These are phyloP conservation scores for Isatis tinctoria DNA, from an alignment of 345 rosid species.

Conservation along the genomic window DNA sequence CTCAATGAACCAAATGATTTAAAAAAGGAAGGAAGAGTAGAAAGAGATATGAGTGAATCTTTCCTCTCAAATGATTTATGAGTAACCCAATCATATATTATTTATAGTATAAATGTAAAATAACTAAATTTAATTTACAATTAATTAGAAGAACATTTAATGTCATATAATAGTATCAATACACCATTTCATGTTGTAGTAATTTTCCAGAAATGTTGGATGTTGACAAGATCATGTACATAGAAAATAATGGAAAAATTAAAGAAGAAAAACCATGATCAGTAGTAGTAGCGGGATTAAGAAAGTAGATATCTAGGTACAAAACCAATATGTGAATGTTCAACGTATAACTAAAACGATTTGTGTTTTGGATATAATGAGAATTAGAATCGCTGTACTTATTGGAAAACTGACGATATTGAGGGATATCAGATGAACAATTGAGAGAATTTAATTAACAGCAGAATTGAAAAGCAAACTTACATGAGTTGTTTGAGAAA, in stretches of 20 bases:
- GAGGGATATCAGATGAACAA: background rate
- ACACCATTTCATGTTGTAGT: background rate
- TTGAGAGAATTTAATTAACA: background rate
- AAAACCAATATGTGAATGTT: background rate
- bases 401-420: background rate
- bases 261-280: background rate
- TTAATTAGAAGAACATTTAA: background rate
- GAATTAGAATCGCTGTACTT: background rate
- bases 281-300: background rate
- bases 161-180: background rate
- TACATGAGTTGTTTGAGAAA: slow-evolving; percentile 21
- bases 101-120: background rate
- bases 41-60: background rate
- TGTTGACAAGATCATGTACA: background rate
- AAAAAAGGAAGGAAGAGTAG: background rate
- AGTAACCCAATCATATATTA: too few species aligned
- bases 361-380: background rate
- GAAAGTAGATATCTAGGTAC: background rate
- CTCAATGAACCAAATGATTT: background rate
- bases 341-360: background rate
- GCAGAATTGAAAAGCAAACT: background rate
- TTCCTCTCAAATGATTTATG: background rate
- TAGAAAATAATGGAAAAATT: background rate
- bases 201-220: background rate
- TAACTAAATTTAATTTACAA: background rate